Conservation (phyloP, 1,139 yeast genomes). For the Saccharomyces pastorianus region DNA sequence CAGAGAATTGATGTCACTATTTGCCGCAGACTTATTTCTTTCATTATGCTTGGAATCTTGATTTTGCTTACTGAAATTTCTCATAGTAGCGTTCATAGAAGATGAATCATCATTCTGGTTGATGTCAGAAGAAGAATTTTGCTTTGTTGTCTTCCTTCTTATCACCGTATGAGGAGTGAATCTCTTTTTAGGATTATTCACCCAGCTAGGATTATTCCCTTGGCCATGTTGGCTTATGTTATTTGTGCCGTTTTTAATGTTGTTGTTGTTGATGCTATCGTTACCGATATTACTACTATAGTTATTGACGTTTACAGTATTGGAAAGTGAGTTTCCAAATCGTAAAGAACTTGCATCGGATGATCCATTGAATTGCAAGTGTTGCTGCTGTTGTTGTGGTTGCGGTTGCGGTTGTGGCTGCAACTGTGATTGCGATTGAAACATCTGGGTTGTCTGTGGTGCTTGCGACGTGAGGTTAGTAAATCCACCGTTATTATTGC, state of each 20-base stretch:
- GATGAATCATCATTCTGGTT: slow-evolving; percentile 5
- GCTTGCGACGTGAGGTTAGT: slow-evolving; percentile 10
- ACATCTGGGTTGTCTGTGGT: slow-evolving; percentile 5
- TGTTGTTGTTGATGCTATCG: not conserved
- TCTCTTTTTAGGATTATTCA: slow-evolving; percentile 47
- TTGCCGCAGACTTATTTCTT: not conserved
- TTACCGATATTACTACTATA: not conserved
- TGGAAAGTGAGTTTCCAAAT: slow-evolving; percentile 2
- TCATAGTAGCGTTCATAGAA: slow-evolving; percentile 24
- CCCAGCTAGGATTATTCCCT: slow-evolving; percentile 35
- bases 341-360: slow-evolving; percentile 6
- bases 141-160: slow-evolving; percentile 32
- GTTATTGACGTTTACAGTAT: not conserved
- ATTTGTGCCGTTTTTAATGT: slow-evolving; percentile 4
- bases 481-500: slow-evolving; percentile 5
- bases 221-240: slow-evolving; percentile 16
- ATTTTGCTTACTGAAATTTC: not conserved
- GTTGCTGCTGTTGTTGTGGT: slow-evolving; percentile 16
- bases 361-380: slow-evolving; percentile 7
- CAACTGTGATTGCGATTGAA: not conserved
- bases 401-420: not conserved
- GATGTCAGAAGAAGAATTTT: not conserved
- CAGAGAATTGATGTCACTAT: not conserved
- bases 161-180: slow-evolving; percentile 46
- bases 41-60: not conserved